phyloP scores from a whole-genome alignment of 2,329 filamentous ascomycete species.

The Penicillium sp. region DNA sequence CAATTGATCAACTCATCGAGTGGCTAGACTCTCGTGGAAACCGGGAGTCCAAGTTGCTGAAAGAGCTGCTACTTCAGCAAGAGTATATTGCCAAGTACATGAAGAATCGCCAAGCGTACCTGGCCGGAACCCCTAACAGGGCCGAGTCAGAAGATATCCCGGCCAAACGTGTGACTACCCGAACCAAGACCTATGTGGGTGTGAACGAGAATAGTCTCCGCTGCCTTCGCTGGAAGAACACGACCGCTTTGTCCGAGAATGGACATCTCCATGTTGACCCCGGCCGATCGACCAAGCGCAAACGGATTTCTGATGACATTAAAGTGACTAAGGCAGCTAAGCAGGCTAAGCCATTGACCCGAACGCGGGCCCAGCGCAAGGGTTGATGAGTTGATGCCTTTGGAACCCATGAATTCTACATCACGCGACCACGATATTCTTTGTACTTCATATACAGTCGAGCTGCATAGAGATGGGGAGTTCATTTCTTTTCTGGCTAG shows the following conservation, averaged over 20 bases:
- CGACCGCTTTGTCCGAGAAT: conserved; percentile 56
- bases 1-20: conserved; percentile 73
- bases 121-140: conserved; percentile 55
- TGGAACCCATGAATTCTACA: neutral
- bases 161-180: conserved; percentile 59
- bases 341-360: conserved; percentile 50
- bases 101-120: conserved; percentile 73
- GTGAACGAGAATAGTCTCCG: conserved; percentile 52
- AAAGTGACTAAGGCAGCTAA: conserved; percentile 41
- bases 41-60: conserved; percentile 82
- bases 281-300: conserved; percentile 52
- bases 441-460: conserved; percentile 21
- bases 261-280: conserved; percentile 63
- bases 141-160: conserved; percentile 48
- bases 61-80: conserved; percentile 75
- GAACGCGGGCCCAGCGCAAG: conserved; percentile 48
- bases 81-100: conserved; percentile 77
- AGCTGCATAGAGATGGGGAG: conserved; percentile 18
- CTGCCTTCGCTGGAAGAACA: conserved; percentile 67
- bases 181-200: conserved; percentile 60
- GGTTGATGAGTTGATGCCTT: conserved; percentile 14
- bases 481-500: conserved; percentile 1
- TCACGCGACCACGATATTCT: conserved; percentile 21
- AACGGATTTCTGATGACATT: conserved; percentile 43
- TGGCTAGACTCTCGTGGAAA: conserved; percentile 88